Evolutionary conservation across 345 rosid species (phyloP), one percentile per base, ranked within the genome.

Genomic region (Salix purpurea): DNA sequence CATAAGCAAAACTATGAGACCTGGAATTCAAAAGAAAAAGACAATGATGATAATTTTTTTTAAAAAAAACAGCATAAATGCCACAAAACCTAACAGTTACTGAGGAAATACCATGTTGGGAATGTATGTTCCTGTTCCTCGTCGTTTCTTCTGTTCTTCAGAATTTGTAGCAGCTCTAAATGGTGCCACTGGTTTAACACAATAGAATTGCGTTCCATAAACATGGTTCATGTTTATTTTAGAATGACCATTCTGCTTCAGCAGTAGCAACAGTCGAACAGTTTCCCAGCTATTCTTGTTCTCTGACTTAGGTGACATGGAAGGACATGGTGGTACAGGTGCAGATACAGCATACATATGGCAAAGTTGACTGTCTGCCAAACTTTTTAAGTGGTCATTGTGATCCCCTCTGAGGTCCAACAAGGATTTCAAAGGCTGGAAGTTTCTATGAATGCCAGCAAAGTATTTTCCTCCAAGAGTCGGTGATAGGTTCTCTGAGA

Each of bases 121-220:
- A 37, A 80, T 69, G 61, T 77, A 83, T 19, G 83, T 78, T 75
- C 84, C 82, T 54, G 65, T 78, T 80, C 84, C 86, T 65, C 75
- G 69, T 28, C 46, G 40, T 24, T 60, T 70, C 30, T 7, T 68
- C 74, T 75, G 76, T 30, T 80, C 81, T 50, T 62, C 81, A 42
- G 37, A 67, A 69, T 56, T 56, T 3, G 48, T 42, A 67, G 61
- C 71, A 56, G 42, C 30, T 60, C 67, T 36, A 18, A 64, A 54
- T 42, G 58, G 65, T 19, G 46, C 18, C 13, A 28, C 23, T 65
- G 71, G 78, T 54, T 66, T 82, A 23, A 39, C 30, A 37, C 34
- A 19, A 60, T 54, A 50, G 26, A 21, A 8, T 44, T 61, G 71
- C 69, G 64, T 34, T 21, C 72, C 76, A 48, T 26, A 37, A 71